These are phyloP conservation scores for Russula sp. DNA, from an alignment of 768 basidiomycete genomes.

Conservation along the genomic window DNA sequence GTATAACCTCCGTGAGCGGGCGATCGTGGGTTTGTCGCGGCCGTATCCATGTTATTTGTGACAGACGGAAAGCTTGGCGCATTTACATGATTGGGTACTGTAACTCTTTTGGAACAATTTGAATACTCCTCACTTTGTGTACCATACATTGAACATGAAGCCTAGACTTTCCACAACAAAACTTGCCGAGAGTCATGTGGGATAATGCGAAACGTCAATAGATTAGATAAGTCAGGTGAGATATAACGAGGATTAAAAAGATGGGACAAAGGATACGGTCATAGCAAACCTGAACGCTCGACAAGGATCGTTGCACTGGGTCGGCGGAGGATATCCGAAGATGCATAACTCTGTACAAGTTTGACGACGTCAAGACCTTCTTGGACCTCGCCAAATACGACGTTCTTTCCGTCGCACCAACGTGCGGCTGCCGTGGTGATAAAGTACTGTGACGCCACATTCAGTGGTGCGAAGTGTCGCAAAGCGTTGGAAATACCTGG, in stretches of 20 bases:
- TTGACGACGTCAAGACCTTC: conserved; percentile 62
- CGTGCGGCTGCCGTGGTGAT: conserved; percentile 67
- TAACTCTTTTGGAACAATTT: neutral
- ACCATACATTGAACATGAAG: neutral
- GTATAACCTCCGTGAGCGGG: neutral
- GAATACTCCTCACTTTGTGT: neutral
- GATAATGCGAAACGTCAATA: conserved; percentile 3
- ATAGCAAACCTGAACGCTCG: conserved; percentile 20
- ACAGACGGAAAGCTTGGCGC: neutral
- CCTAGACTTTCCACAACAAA: conserved; percentile 1
- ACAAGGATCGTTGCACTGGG: conserved; percentile 21
- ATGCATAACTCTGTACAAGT: conserved; percentile 42
- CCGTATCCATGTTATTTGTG: neutral
- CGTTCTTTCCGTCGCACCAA: conserved; percentile 64
- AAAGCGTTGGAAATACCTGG: conserved; percentile 42
- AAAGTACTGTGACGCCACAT: conserved; percentile 49
- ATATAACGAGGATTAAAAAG: conserved; percentile 1
- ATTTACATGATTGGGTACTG: neutral
- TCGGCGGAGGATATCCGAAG: conserved; percentile 20
- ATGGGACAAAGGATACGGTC: neutral
- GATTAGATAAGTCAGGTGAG: conserved; percentile 13
- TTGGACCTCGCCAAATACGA: conserved; percentile 66
- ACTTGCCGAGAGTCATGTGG: neutral
- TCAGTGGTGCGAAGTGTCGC: neutral
- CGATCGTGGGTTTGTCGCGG: conserved; percentile 2